Base-by-base conservation (phyloP, 148 eudicot species). In the Vaccinium macrocarpon region DNA sequence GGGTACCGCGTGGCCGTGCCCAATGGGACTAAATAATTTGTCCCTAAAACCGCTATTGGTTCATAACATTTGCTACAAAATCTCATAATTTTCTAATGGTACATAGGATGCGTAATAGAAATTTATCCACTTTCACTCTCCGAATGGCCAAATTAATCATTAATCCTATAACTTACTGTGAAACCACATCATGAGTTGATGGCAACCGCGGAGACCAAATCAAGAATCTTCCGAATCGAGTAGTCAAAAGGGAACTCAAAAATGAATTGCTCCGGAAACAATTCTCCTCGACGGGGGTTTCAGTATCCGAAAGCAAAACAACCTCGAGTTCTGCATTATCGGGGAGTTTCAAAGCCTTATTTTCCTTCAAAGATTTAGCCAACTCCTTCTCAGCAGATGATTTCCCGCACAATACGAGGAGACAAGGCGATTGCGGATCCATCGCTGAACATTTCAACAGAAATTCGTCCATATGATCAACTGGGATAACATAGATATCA, bases 121-220 rank as follows among this genome's bases (percentile, higher is more conserved):
- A 55, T 55, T 13, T 4, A 2, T 66, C 72, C 35, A 66, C 11
- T 25, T 25, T 66, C 72, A 25, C 35, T 3, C 1, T 25, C 23
- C 3, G 5, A 77, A 49, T 52, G 46, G 46, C 46, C 46, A 42
- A 42, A 42, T 52, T 49, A 15, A 48, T 7, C 16, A 81, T 80
- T 57, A 48, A n/a, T 46, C 72, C 42, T 21, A 81, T 25, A 53
- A 84, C 91, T 86, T 56, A 96, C 98, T 86, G 90, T 14, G 98
- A 93, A 83, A 93, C 91, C 25, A 94, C 89, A 83, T 94, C 98
- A 56, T 94, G 98, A 6, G 98, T 96, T 3, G 98, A 93, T 27
- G 91, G 84, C 85, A 94, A 83, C 72, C 90, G 88, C 10, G 93
- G 93, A 78, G 98, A 96, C 92, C 92, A 96, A 84, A 96, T 79